Percentiles rank a stretch among this genome's conserved stretches.
Evolutionary conservation across 768 basidiomycete genomes (phyloP).

Genomic region (Sarcodon sp.): DNA sequence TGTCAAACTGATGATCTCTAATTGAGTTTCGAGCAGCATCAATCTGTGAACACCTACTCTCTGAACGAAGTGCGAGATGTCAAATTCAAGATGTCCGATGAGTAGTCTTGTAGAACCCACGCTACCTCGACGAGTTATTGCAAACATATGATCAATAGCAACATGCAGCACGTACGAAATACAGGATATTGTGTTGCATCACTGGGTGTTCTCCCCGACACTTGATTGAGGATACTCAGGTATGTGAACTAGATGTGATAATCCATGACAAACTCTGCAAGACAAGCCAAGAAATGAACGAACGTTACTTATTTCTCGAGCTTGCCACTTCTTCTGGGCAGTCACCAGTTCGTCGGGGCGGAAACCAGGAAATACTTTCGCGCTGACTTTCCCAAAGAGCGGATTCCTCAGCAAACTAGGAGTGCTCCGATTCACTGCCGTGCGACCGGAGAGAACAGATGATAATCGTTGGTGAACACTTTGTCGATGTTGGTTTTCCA

Average conservation of each 20-base stretch:
- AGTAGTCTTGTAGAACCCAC: slow-evolving; percentile 85
- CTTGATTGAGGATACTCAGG: slow-evolving; percentile 79
- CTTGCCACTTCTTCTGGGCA: slow-evolving; percentile 79
- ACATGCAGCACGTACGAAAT: slow-evolving; percentile 45
- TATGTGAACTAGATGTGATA: slow-evolving; percentile 59
- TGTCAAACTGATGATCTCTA: slow-evolving; percentile 38
- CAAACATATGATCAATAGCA: background rate
- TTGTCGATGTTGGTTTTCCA: slow-evolving; percentile 51
- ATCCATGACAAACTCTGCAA: background rate
- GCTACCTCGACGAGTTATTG: slow-evolving; percentile 27
- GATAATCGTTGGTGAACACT: slow-evolving; percentile 43
- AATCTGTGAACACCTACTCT: slow-evolving; percentile 39
- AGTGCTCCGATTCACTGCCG: slow-evolving; percentile 18
- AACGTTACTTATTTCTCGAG: slow-evolving; percentile 86
- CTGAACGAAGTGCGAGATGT: slow-evolving; percentile 48
- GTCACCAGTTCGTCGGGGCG: slow-evolving; percentile 47
- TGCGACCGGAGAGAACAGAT: slow-evolving; percentile 26
- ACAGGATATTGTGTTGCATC: slow-evolving; percentile 94
- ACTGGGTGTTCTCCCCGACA: slow-evolving; percentile 85
- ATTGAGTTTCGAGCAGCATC: background rate
- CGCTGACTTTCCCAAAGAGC: slow-evolving; percentile 33
- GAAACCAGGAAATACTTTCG: slow-evolving; percentile 33
- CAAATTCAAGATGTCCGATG: slow-evolving; percentile 55
- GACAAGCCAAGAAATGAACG: slow-evolving; percentile 10
- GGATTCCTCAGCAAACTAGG: slow-evolving; percentile 44